These are phyloP conservation scores for Magnusiomyces paraingens DNA, from an alignment of 1,139 yeast genomes.

Conservation along the genomic window DNA sequence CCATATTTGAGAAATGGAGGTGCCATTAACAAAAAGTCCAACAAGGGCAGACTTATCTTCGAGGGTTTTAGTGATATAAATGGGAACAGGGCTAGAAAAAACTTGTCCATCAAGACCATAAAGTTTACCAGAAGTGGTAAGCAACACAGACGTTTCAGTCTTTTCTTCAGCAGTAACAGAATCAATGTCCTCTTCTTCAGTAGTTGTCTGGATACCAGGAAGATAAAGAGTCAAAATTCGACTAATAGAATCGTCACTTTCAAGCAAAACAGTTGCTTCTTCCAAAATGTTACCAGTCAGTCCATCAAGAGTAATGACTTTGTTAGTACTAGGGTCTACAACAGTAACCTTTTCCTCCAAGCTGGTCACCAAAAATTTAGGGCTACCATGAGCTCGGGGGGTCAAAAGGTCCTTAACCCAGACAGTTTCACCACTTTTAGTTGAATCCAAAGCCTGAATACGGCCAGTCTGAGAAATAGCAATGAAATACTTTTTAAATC, in stretches of 20 bases:
- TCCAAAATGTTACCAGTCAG: conserved; percentile 18
- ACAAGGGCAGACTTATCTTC: conserved; percentile 18
- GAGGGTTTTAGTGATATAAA: conserved; percentile 17
- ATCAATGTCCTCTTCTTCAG: conserved; percentile 11
- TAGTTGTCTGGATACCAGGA: not conserved
- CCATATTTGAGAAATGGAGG: conserved; percentile 21
- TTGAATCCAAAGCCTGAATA: conserved; percentile 41
- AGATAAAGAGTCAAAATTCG: not conserved
- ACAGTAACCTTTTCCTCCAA: conserved; percentile 18
- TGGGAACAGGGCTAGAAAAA: conserved; percentile 16
- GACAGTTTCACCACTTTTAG: conserved; percentile 32
- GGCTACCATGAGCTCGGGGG: conserved; percentile 21
- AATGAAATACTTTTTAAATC: conserved; percentile 44
- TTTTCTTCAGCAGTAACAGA: conserved; percentile 9
- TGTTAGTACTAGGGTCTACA: conserved; percentile 19
- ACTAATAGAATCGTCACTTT: conserved; percentile 7
- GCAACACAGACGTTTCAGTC: conserved; percentile 13
- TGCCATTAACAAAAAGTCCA: conserved; percentile 23
- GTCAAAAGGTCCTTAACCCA: conserved; percentile 38
- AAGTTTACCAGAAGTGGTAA: conserved; percentile 18
- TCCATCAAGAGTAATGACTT: conserved; percentile 22
- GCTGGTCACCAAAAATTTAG: conserved; percentile 8
- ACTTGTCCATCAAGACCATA: conserved; percentile 4
- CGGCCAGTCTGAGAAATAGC: conserved; percentile 41
- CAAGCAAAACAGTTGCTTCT: conserved; percentile 4